Conservation (phyloP, 2,329 filamentous ascomycete species). For the Exophiala mesophila region DNA sequence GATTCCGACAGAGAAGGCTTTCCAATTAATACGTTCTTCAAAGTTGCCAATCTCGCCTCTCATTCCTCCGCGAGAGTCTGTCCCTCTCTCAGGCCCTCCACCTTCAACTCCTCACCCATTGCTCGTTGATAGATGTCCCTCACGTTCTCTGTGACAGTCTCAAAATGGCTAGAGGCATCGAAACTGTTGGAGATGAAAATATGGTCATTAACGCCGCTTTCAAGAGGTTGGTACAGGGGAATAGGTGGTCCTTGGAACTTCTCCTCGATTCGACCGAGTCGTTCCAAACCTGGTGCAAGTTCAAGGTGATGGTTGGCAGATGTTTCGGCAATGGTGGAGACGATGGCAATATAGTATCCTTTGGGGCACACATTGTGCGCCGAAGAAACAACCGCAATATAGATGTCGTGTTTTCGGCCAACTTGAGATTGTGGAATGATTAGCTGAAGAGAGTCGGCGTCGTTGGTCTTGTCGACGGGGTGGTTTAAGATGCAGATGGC, state of each 20-base stretch:
- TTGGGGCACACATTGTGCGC: conserved; percentile 98
- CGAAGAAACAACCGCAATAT: conserved; percentile 91
- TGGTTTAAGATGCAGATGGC: conserved; percentile 98
- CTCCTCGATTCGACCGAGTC: conserved; percentile 90
- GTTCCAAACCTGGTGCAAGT: conserved; percentile 84
- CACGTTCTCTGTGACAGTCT: conserved; percentile 89
- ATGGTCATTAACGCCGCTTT: conserved; percentile 77
- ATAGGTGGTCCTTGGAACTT: conserved; percentile 94
- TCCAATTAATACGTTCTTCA: background rate
- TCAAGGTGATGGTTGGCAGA: conserved; percentile 92
- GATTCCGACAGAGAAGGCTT: too few relatives aligned
- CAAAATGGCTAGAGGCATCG: conserved; percentile 95
- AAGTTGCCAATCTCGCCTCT: background rate
- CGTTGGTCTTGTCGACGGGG: conserved; percentile 82
- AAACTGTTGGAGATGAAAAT: conserved; percentile 99
- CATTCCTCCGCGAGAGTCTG: conserved; percentile 39
- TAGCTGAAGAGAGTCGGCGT: conserved; percentile 84
- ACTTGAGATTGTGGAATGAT: conserved; percentile 98
- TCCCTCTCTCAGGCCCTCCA: conserved; percentile 79
- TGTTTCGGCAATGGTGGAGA: conserved; percentile 93
- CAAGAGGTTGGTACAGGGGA: conserved; percentile 85
- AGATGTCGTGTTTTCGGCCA: conserved; percentile 95
- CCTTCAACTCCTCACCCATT: conserved; percentile 77
- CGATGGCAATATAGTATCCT: conserved; percentile 98
- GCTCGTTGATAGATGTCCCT: conserved; percentile 85